Conservation (phyloP, 129 eudicot species). For the Mikania micrantha region DNA sequence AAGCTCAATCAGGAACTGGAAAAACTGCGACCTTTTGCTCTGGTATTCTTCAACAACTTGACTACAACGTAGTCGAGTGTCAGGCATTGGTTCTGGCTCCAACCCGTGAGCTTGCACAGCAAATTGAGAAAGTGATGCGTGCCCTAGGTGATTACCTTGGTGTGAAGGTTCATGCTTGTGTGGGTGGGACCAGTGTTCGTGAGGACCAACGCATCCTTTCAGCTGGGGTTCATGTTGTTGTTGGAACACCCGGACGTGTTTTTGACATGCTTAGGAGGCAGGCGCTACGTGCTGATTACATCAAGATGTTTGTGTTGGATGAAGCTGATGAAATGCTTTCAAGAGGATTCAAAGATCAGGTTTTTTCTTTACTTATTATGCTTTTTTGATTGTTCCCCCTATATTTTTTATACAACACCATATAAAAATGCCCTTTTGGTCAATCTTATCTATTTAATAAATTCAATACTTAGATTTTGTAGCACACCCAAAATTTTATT, state of each 20-base stretch:
- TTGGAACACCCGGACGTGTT: slow-evolving; percentile 69
- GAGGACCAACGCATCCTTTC: slow-evolving; percentile 56
- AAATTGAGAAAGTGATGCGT: slow-evolving; percentile 19
- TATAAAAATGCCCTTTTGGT: neutral
- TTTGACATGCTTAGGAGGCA: slow-evolving; percentile 65
- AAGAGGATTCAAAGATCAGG: slow-evolving; percentile 66
- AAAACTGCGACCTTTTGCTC: slow-evolving; percentile 22
- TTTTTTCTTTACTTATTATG: neutral
- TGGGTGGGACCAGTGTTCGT: slow-evolving; percentile 68
- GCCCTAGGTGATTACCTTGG: slow-evolving; percentile 28
- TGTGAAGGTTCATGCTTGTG: slow-evolving; percentile 76
- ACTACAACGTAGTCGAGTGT: slow-evolving; percentile 15
- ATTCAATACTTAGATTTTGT: too few species aligned
- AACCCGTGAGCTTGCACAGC: slow-evolving; percentile 21
- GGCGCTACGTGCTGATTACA: slow-evolving; percentile 48
- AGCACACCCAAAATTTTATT: too few species aligned
- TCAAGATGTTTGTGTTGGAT: slow-evolving; percentile 65
- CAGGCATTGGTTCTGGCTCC: slow-evolving; percentile 24
- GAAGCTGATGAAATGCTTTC: slow-evolving; percentile 76
- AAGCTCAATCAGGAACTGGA: slow-evolving; percentile 23
- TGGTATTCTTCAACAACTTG: slow-evolving; percentile 24
- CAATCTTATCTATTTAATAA: too few species aligned
- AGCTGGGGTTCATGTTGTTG: slow-evolving; percentile 55
- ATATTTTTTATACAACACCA: neutral
- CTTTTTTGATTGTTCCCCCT: neutral